Conservation (phyloP, 2,329 filamentous ascomycete species). For the Dothiorella sarmentorum region DNA sequence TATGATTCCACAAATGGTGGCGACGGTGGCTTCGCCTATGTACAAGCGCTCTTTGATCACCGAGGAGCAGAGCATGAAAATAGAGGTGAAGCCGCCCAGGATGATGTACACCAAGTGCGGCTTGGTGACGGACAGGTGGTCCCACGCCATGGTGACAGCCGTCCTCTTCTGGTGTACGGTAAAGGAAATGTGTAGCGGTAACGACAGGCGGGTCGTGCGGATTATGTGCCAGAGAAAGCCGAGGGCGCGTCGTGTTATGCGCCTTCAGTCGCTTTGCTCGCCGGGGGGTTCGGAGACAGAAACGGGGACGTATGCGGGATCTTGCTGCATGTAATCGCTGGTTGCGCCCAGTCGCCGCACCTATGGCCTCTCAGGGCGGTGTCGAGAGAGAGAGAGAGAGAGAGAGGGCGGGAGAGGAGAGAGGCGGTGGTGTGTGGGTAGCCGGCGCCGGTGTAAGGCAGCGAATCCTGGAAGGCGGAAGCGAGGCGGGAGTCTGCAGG, state of each 20-base stretch:
- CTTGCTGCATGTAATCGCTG: conserved; percentile 44
- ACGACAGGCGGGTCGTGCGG: conserved; percentile 9
- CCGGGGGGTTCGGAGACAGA: no score
- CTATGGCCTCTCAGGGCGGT: conserved; percentile 18
- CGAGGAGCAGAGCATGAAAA: conserved; percentile 98
- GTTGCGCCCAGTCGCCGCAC: conserved; percentile 51
- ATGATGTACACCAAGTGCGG: conserved; percentile 99
- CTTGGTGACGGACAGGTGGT: conserved; percentile 80
- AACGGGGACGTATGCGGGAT: conserved; percentile 24
- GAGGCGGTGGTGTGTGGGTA: not conserved
- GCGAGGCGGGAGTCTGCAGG: conserved; percentile 4
- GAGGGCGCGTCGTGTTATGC: conserved; percentile 20
- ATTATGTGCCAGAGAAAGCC: conserved; percentile 29
- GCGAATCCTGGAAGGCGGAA: not conserved
- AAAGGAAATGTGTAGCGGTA: not conserved
- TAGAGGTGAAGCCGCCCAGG: conserved; percentile 90
- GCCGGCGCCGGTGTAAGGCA: not conserved
- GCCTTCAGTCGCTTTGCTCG: conserved; percentile 25
- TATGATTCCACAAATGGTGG: conserved; percentile 81
- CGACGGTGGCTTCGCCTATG: conserved; percentile 96
- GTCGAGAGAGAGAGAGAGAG: not conserved
- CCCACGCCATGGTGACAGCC: conserved; percentile 63
- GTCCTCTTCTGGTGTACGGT: not conserved
- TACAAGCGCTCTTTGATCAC: conserved; percentile 98
- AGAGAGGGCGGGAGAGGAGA: not conserved